Percentiles rank a stretch among this genome's conserved stretches.
Evolutionary conservation across 148 eudicot genomes (phyloP).

Genomic region (Simmondsia chinensis): DNA sequence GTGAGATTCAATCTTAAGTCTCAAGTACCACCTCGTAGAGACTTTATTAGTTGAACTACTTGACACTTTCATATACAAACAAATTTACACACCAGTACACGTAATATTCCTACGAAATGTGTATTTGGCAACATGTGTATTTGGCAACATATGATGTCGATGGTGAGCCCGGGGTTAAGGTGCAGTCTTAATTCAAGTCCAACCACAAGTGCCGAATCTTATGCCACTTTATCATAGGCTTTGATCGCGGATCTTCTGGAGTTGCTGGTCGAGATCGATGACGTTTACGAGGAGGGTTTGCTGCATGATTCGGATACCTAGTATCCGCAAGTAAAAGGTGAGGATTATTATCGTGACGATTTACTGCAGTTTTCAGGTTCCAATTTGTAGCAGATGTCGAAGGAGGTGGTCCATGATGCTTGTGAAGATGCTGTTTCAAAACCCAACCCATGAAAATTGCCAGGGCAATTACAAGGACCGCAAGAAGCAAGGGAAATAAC

Average conservation of each 20-base stretch:
- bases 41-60: too few relatives aligned
- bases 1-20: too few relatives aligned
- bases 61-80: too few relatives aligned
- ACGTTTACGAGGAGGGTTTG: neutral
- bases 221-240: slow-evolving; percentile 36
- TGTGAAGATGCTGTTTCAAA: slow-evolving; percentile 2
- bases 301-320: neutral
- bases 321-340: neutral
- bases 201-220: slow-evolving; percentile 46
- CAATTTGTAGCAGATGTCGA: slow-evolving; percentile 1
- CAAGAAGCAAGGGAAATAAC: too few relatives aligned
- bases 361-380: slow-evolving; percentile 4
- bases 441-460: too few relatives aligned
- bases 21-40: too few relatives aligned
- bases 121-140: neutral
- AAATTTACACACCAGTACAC: too few relatives aligned
- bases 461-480: too few relatives aligned
- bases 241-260: slow-evolving; percentile 14
- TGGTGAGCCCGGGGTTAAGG: neutral
- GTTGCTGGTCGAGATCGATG: slow-evolving; percentile 9
- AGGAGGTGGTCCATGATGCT: slow-evolving; percentile 7
- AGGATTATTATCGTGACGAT: slow-evolving; percentile 6
- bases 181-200: slow-evolving; percentile 8
- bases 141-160: neutral
- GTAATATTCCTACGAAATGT: too few relatives aligned